Evolutionary conservation across 345 rosid species (phyloP).

Genomic region (Populus ilicifolia): DNA sequence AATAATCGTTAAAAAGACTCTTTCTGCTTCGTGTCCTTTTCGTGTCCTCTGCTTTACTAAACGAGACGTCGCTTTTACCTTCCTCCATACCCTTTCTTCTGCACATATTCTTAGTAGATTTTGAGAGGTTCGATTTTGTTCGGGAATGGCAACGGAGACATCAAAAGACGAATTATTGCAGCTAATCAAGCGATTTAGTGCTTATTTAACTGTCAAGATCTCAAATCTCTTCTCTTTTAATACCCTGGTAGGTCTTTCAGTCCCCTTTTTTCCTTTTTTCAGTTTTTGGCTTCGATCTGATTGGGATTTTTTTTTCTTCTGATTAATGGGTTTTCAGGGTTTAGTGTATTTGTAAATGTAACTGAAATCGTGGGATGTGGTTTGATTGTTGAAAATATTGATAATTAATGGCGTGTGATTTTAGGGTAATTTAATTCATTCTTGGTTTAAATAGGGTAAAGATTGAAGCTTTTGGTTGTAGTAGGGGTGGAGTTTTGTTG

Average conservation of each 20-base stretch:
- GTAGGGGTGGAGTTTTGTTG: not conserved
- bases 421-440: not conserved
- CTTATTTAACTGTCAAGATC: conserved; percentile 66
- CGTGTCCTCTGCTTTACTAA: not conserved
- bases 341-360: not conserved
- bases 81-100: not conserved
- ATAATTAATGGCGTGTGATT: not conserved
- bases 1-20: not conserved
- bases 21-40: not conserved
- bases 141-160: conserved; percentile 23
- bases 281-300: not conserved
- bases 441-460: not conserved
- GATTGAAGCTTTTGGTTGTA: not conserved
- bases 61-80: not conserved
- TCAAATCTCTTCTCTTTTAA: conserved; percentile 60
- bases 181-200: conserved; percentile 85
- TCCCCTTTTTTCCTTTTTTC: not conserved
- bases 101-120: not conserved
- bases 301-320: not conserved
- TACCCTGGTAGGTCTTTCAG: conserved; percentile 45
- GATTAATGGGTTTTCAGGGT: not conserved
- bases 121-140: not conserved
- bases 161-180: conserved; percentile 76
- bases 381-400: not conserved
- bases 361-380: not conserved